Percentiles rank a stretch among this genome's conserved stretches.
Evolutionary conservation across 495 filamentous ascomycete species (phyloP).

Genomic region (Lasiosphaeris hirsuta): DNA sequence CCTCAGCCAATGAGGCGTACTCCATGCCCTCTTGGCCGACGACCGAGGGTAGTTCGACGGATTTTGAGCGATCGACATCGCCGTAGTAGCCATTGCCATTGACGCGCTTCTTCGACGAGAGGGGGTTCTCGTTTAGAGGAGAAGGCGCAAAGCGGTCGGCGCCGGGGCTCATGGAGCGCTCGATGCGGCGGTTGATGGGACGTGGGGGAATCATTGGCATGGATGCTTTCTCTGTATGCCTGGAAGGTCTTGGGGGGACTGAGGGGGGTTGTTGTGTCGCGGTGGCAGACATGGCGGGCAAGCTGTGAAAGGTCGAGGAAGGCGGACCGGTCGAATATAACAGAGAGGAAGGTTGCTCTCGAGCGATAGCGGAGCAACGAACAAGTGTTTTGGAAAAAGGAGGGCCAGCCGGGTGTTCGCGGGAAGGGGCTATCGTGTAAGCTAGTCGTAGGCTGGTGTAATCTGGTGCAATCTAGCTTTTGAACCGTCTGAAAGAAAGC

Average conservation of each 20-base stretch:
- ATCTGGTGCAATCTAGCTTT: neutral
- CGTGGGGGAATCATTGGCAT: constrained; percentile 67
- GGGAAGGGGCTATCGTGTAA: constrained; percentile 7
- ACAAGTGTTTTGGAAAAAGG: neutral
- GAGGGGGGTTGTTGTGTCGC: constrained; percentile 55
- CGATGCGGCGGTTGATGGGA: constrained; percentile 59
- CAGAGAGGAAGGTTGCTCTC: neutral
- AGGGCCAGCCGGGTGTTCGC: constrained; percentile 10
- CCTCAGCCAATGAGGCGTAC: constrained; percentile 63
- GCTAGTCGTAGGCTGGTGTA: neutral
- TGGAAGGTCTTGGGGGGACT: constrained; percentile 63
- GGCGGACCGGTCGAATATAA: neutral
- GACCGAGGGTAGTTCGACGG: constrained; percentile 76
- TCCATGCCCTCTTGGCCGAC: constrained; percentile 90
- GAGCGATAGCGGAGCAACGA: constrained; percentile 11
- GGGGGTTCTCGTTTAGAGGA: constrained; percentile 66
- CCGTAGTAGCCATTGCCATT: constrained; percentile 45
- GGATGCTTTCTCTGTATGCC: constrained; percentile 40
- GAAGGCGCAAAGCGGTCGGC: constrained; percentile 78
- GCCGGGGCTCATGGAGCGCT: constrained; percentile 76
- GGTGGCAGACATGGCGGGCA: constrained; percentile 37
- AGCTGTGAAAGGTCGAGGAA: neutral
- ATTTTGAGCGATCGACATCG: constrained; percentile 63
- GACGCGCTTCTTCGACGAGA: constrained; percentile 31
- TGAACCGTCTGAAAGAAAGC: constrained; percentile 7